Conservation (phyloP, 352 stramenopile genomes). For the Pythium coloratum region DNA sequence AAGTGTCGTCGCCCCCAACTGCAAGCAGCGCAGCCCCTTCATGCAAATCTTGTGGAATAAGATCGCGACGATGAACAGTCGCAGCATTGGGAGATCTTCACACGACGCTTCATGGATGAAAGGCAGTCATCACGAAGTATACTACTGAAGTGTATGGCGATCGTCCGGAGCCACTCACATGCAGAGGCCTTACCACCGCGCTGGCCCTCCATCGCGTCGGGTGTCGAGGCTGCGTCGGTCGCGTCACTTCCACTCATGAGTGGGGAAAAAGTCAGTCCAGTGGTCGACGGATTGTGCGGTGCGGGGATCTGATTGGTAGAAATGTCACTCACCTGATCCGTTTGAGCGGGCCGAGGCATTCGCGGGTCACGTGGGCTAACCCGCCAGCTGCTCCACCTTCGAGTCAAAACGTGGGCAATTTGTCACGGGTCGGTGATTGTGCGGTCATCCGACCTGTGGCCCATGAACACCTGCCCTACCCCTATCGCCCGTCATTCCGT, state of each 20-base stretch:
- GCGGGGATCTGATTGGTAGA: constrained; percentile 8
- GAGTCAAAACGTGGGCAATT: background rate
- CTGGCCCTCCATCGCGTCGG: background rate
- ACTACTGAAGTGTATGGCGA: background rate
- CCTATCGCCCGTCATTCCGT: constrained; percentile 10
- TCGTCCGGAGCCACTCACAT: constrained; percentile 2
- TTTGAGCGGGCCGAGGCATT: background rate
- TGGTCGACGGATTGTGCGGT: constrained; percentile 21
- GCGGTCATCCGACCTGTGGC: background rate
- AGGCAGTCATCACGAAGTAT: background rate
- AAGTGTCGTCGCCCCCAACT: constrained; percentile 10
- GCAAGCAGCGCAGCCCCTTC: constrained; percentile 8
- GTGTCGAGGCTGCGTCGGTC: constrained; percentile 12
- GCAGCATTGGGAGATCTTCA: background rate
- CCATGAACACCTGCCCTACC: constrained; percentile 12
- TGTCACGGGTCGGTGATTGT: background rate
- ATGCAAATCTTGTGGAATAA: constrained; percentile 11
- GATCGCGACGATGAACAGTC: constrained; percentile 10
- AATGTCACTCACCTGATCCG: background rate
- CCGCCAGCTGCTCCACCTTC: background rate
- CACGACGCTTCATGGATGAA: background rate
- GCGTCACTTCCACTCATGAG: constrained; percentile 18
- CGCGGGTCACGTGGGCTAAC: background rate
- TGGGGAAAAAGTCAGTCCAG: constrained; percentile 26
- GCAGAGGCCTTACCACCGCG: background rate